These are phyloP conservation scores for Sporothrix brasiliensis DNA, from an alignment of 2,329 filamentous ascomycete species.

Conservation along the genomic window DNA sequence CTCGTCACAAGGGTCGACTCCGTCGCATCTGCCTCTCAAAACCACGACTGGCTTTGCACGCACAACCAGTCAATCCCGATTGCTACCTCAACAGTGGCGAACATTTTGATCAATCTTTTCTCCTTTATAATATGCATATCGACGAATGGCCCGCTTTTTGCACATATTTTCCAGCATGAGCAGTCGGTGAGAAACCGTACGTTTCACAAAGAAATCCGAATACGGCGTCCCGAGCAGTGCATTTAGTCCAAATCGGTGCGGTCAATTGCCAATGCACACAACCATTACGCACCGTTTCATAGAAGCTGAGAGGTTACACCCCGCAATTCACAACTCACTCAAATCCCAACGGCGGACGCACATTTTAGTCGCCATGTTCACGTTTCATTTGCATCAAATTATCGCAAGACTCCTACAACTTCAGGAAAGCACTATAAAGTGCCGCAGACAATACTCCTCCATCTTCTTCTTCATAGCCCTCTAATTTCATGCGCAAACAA, in stretches of 20 bases:
- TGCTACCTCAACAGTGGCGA: background rate
- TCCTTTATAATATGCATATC: background rate
- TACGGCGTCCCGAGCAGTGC: background rate
- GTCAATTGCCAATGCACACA: background rate
- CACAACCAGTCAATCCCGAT: background rate
- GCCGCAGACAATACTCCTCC: too few relatives aligned
- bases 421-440: background rate
- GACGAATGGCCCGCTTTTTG: background rate
- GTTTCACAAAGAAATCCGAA: background rate
- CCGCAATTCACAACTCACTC: background rate
- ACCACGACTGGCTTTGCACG: background rate
- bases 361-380: background rate
- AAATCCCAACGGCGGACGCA: background rate
- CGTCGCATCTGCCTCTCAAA: background rate
- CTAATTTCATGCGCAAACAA: too few relatives aligned
- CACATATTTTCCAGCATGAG: background rate
- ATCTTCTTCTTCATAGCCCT: too few relatives aligned
- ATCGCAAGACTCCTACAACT: background rate
- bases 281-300: background rate
- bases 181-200: background rate
- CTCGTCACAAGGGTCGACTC: background rate
- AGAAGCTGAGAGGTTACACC: background rate
- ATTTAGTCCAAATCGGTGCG: background rate
- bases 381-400: background rate
- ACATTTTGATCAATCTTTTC: background rate